phyloP scores from a whole-genome alignment of 371 early-diverging fungal species.

The Mucor saturninus region DNA sequence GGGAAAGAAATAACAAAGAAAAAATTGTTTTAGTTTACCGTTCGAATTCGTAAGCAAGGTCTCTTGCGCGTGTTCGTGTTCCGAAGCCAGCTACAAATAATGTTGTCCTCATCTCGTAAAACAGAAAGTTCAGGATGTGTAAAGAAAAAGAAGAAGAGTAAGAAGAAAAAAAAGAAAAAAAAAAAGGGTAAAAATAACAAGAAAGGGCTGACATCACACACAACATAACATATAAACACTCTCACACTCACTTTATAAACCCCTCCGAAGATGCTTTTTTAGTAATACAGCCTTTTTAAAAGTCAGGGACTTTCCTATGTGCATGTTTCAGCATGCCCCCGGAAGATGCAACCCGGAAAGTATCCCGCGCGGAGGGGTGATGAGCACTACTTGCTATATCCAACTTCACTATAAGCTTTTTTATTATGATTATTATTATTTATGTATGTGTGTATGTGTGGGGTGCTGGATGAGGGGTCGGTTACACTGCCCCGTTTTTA shows the following conservation, averaged over 20 bases:
- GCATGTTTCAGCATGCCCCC: no score
- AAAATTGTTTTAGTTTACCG: slow-evolving; percentile 47
- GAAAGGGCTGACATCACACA: slow-evolving; percentile 15
- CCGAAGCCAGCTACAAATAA: slow-evolving; percentile 81
- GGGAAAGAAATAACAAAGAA: background rate
- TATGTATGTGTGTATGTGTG: no score
- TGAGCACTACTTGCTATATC: no score
- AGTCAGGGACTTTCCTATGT: background rate
- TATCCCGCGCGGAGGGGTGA: no score
- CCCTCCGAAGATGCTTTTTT: background rate
- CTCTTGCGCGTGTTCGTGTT: slow-evolving; percentile 71
- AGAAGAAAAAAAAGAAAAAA: slow-evolving; percentile 12
- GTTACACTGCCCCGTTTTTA: background rate
- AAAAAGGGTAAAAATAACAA: background rate
- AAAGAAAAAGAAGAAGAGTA: slow-evolving; percentile 6
- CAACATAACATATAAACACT: no score
- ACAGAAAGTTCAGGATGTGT: background rate
- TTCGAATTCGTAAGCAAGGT: slow-evolving; percentile 87
- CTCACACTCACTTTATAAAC: background rate
- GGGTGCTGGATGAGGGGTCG: background rate
- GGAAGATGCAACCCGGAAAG: no score
- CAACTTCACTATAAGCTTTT: background rate
- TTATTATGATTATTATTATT: background rate
- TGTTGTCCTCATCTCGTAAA: slow-evolving; percentile 48
- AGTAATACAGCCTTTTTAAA: background rate